A percentile compares a stretch with the other conserved stretches of the same genome.
Conservation (phyloP, 2,329 filamentous ascomycete genomes). For the Xylaria sp. region DNA sequence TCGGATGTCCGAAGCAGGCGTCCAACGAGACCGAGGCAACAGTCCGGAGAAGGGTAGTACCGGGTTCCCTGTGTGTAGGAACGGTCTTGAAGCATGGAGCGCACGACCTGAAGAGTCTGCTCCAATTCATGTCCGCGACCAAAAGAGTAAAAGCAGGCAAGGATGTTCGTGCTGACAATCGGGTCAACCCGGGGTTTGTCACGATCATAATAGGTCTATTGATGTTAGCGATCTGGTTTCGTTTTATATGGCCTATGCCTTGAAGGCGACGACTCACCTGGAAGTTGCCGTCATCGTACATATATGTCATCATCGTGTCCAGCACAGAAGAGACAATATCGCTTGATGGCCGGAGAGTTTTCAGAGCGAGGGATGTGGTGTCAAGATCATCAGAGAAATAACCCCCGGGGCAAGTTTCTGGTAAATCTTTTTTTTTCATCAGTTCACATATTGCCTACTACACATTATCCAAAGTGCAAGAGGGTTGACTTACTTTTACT, state of each 20-base stretch:
- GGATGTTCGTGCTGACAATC: neutral
- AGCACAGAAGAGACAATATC: neutral
- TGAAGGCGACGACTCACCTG: neutral
- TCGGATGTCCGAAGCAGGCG: neutral
- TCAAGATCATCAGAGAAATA: neutral
- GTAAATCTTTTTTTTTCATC: neutral
- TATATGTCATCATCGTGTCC: neutral
- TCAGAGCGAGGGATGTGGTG: neutral
- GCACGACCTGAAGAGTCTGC: neutral
- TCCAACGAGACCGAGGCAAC: neutral
- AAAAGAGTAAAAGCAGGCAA: constrained; percentile 2
- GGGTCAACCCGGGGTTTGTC: neutral
- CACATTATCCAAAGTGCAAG: neutral
- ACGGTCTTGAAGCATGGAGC: neutral
- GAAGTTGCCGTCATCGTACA: neutral
- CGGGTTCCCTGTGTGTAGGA: neutral
- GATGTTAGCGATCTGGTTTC: neutral
- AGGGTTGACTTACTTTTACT: neutral
- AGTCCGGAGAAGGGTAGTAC: neutral
- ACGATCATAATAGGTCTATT: neutral
- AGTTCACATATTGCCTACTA: neutral
- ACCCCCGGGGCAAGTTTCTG: neutral
- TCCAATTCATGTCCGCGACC: neutral
- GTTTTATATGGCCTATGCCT: neutral
- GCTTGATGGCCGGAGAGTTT: neutral